phyloP scores from a whole-genome alignment of 306 rosid genomes.

The Amphicarpaea edgeworthii region DNA sequence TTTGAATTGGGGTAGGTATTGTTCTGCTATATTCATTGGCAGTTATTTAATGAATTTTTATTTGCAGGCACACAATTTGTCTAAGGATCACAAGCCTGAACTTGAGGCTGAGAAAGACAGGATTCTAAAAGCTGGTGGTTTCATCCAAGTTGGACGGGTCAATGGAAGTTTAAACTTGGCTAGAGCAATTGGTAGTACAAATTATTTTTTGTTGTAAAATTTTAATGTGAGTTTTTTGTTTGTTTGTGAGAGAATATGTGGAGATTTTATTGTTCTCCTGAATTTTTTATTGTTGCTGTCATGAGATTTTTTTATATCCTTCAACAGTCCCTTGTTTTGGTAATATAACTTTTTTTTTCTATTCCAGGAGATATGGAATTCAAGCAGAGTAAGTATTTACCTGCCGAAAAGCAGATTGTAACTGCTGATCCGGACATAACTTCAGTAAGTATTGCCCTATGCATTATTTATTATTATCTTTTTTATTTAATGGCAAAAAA shows the following conservation, averaged over 20 bases:
- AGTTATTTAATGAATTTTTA: constrained; percentile 39
- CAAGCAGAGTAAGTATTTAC: constrained; percentile 83
- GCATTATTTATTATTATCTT: too few species aligned
- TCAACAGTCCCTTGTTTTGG: constrained; percentile 14
- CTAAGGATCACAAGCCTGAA: constrained; percentile 97
- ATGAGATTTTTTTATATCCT: constrained; percentile 17
- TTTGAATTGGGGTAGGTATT: constrained; percentile 23
- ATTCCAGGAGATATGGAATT: constrained; percentile 85
- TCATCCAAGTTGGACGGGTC: constrained; percentile 90
- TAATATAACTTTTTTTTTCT: constrained; percentile 35
- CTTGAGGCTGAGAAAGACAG: constrained; percentile 88
- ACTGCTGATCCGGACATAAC: constrained; percentile 87
- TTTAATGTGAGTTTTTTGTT: constrained; percentile 21
- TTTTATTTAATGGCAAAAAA: too few species aligned
- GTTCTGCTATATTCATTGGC: constrained; percentile 26
- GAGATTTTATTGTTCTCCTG: constrained; percentile 29
- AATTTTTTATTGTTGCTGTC: neutral
- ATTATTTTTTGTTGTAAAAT: constrained; percentile 6
- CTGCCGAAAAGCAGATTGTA: constrained; percentile 87
- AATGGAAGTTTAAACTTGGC: constrained; percentile 95
- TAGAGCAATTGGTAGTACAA: constrained; percentile 83
- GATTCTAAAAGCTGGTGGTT: constrained; percentile 94
- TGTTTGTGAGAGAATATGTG: neutral
- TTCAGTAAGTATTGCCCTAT: constrained; percentile 59
- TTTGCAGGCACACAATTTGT: constrained; percentile 84